Conservation (phyloP, 345 rosid genomes). For the Pistacia integerrima region DNA sequence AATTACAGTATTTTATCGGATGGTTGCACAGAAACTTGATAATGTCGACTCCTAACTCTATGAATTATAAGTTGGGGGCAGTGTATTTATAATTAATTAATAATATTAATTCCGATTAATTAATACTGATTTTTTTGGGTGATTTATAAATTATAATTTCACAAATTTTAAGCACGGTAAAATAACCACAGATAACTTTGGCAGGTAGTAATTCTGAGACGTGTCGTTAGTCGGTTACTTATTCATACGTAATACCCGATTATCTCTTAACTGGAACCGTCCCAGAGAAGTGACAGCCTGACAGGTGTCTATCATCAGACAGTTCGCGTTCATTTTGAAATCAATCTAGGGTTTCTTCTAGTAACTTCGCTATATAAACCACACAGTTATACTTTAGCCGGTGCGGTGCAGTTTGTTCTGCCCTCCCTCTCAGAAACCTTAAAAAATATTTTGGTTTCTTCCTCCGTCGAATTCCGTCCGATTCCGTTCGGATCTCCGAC, state of each 20-base stretch:
- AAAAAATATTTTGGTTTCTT: slow-evolving; percentile 24
- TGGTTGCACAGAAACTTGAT: too few species aligned
- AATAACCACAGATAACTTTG: not conserved
- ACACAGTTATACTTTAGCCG: slow-evolving; percentile 14
- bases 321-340: slow-evolving; percentile 13
- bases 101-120: too few species aligned
- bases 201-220: not conserved
- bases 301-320: slow-evolving; percentile 12
- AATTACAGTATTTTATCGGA: too few species aligned
- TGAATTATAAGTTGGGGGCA: too few species aligned
- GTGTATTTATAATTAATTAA: too few species aligned
- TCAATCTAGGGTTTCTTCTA: slow-evolving; percentile 37
- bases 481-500: slow-evolving; percentile 35
- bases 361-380: slow-evolving; percentile 29
- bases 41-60: too few species aligned
- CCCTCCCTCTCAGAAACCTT: slow-evolving; percentile 42
- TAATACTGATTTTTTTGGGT: too few species aligned
- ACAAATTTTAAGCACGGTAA: not conserved
- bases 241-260: not conserved
- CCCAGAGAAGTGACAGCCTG: not conserved
- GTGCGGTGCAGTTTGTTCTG: slow-evolving; percentile 64
- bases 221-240: not conserved
- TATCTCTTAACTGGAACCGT: not conserved
- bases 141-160: too few species aligned
- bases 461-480: slow-evolving; percentile 30